Conservation (phyloP, 352 stramenopile species). For the Saprolegnia diclina region DNA sequence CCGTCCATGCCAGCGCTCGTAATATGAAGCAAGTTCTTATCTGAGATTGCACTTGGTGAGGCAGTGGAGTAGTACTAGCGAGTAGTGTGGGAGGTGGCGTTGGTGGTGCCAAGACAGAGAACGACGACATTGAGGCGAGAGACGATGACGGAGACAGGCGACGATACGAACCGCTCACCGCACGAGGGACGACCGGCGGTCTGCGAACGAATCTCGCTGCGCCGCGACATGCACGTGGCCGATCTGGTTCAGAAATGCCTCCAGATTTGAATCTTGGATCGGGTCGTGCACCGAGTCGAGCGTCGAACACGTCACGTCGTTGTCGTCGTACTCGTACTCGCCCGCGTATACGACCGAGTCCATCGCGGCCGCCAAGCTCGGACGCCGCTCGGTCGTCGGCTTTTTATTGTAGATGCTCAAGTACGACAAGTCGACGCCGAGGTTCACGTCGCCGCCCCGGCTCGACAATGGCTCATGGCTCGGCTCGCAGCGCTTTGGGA, state of each 20-base stretch:
- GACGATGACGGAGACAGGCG: background rate
- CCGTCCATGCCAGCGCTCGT: too few species aligned
- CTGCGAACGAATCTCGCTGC: slow-evolving; percentile 5
- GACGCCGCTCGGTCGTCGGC: background rate
- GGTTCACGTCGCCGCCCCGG: background rate
- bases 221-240: slow-evolving; percentile 1
- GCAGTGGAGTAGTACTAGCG: too few species aligned
- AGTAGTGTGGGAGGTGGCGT: too few species aligned
- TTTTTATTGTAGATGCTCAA: slow-evolving; percentile 13
- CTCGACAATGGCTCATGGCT: too few species aligned
- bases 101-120: too few species aligned
- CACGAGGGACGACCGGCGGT: background rate
- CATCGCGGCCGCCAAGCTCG: background rate
- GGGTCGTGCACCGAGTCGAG: slow-evolving; percentile 8
- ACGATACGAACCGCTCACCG: background rate
- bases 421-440: slow-evolving; percentile 3
- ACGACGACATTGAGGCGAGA: too few species aligned
- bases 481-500: too few species aligned
- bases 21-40: too few species aligned
- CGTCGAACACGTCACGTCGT: slow-evolving; percentile 1
- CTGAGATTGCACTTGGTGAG: too few species aligned
- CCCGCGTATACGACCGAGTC: background rate
- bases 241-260: slow-evolving; percentile 2
- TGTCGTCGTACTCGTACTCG: background rate
- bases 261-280: slow-evolving; percentile 5